Evolutionary conservation across 768 basidiomycete species (phyloP), one percentile per base, ranked within the genome.

Genomic region (Termitomyces heimii): DNA sequence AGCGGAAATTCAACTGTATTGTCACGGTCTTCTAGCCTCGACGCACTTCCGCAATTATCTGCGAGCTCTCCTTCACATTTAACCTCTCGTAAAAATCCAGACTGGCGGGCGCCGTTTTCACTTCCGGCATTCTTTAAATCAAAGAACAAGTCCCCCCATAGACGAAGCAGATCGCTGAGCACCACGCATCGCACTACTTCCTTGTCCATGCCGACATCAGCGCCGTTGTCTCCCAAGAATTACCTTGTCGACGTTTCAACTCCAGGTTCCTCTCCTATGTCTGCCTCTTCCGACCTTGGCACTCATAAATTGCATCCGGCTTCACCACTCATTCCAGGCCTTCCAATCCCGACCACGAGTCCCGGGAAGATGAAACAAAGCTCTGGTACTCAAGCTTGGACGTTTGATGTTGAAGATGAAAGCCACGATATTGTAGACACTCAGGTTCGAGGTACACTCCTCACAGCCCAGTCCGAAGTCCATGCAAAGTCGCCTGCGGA

Each of bases 1-100:
- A 55, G 47, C 49, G 45, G 34, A 13, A 45, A 39, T 39, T 50
- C 56, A 22, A 58, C 53, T n/a, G 37, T 62, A 5, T 55, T 62
- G 13, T 62, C 63, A 28, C 65, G 65, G 28, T 64, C 65, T 35
- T 66, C 65, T 5, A 66, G 65, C 35, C 59, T 66, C 24, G 65
- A 66, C 1, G 55, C 55, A 16, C 56, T 66, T 37, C 61, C 62
- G 13, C 58, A 49, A 6, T 47, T 55, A 7, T 47, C 44, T n/a
- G 29, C 35, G 6, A 53, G 51, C 35, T 51, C 42, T 39, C 44
- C 57, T 24, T 56, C 61, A 13, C 39, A 50, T 14, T 44, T 48
- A 16, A 45, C 56, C 13, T 62, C 62, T 5, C 58, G 62, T 0
- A 54, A 54, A 24, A 58, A 54, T 13, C 55, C 60, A n/a, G 48